These are phyloP conservation scores for Pyronema domesticum DNA, from an alignment of 495 filamentous ascomycete species.

Conservation along the genomic window DNA sequence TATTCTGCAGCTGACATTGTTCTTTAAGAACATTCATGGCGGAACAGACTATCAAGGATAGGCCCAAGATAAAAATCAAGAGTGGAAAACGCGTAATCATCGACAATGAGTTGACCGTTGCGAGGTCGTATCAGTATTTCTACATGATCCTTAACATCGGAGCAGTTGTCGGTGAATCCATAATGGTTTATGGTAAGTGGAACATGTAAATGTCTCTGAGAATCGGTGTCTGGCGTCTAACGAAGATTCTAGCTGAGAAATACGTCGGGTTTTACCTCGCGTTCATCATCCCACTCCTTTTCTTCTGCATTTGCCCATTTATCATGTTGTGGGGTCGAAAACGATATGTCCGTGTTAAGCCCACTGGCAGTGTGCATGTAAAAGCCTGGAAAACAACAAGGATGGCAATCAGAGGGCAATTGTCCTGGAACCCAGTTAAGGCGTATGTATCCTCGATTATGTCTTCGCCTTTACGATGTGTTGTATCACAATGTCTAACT, in stretches of 20 bases:
- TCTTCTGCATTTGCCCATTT: slow-evolving; percentile 40
- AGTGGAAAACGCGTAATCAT: slow-evolving; percentile 47
- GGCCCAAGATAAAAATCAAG: not conserved
- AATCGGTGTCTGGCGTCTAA: not conserved
- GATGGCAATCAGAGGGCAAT: slow-evolving; percentile 41
- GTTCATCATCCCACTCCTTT: slow-evolving; percentile 38
- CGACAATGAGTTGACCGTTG: slow-evolving; percentile 42
- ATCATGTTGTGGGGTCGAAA: slow-evolving; percentile 42
- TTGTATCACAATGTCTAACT: not conserved
- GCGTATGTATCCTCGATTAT: slow-evolving; percentile 7
- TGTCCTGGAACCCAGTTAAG: slow-evolving; percentile 31
- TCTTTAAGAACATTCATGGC: not conserved
- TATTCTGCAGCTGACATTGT: not conserved
- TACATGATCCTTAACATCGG: slow-evolving; percentile 54
- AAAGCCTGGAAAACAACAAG: slow-evolving; percentile 36
- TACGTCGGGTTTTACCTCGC: slow-evolving; percentile 59
- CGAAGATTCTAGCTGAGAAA: slow-evolving; percentile 29
- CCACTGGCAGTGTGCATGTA: slow-evolving; percentile 42
- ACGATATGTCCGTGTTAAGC: slow-evolving; percentile 37
- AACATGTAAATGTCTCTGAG: not conserved
- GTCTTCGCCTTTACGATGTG: not conserved
- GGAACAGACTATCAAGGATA: not conserved
- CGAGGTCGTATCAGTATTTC: slow-evolving; percentile 41
- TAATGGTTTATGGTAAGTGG: not conserved
- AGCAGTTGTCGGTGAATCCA: slow-evolving; percentile 33